Conservation (phyloP, 306 rosid genomes). For the Vicia sativa region DNA sequence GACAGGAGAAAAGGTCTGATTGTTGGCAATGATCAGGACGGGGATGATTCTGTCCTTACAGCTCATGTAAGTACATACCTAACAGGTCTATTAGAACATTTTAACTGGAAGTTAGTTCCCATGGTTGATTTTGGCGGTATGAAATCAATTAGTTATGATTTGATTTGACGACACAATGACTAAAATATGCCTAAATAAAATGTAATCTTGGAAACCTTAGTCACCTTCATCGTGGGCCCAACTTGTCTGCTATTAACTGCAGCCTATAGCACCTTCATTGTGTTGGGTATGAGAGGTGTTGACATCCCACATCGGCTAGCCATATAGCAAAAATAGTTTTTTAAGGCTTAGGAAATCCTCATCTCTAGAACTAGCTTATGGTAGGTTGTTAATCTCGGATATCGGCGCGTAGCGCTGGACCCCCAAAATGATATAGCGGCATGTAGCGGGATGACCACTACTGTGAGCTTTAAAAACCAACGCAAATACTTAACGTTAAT, state of each 20-base stretch:
- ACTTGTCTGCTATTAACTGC: neutral
- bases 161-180: too few relatives aligned
- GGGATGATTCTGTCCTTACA: constrained; percentile 90
- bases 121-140: constrained; percentile 4
- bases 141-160: neutral
- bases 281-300: neutral
- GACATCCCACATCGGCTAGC: neutral
- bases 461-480: too few relatives aligned
- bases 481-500: too few relatives aligned
- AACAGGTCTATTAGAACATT: neutral
- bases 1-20: constrained; percentile 91
- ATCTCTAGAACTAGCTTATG: neutral
- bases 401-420: too few relatives aligned
- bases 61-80: constrained; percentile 67
- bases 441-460: too few relatives aligned
- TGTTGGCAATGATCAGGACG: constrained; percentile 98
- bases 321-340: neutral
- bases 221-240: neutral
- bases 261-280: neutral
- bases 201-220: too few relatives aligned
- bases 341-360: neutral
- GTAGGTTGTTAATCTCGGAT: too few relatives aligned
- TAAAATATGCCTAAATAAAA: too few relatives aligned
- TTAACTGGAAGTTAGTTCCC: constrained; percentile 5
- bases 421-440: too few relatives aligned